Evolutionary conservation across 2,329 filamentous ascomycete species (phyloP).

Genomic region (Colletotrichum lindemuthianum): DNA sequence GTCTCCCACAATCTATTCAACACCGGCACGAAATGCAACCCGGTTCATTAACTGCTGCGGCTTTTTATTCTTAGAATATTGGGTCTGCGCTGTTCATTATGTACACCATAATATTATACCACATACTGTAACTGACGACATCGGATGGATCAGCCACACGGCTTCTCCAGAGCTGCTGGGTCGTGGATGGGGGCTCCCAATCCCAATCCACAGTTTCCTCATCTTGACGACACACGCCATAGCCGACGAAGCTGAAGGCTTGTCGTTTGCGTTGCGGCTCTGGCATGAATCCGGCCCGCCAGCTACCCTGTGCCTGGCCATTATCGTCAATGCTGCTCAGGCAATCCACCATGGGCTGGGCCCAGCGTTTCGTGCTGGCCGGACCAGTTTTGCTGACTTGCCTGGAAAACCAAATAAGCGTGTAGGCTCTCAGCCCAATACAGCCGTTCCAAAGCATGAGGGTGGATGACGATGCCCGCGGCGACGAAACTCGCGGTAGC

Average conservation of each 20-base stretch:
- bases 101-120: too few species aligned
- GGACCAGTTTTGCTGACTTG: slow-evolving; percentile 12
- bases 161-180: slow-evolving; percentile 20
- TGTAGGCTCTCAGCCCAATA: neutral
- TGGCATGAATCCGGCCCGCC: slow-evolving; percentile 31
- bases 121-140: slow-evolving; percentile 27
- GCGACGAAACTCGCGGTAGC: slow-evolving; percentile 13
- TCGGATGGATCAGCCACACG: slow-evolving; percentile 25
- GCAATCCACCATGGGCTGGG: slow-evolving; percentile 20
- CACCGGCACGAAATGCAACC: slow-evolving; percentile 17
- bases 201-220: slow-evolving; percentile 19
- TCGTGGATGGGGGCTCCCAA: neutral
- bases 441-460: slow-evolving; percentile 27
- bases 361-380: slow-evolving; percentile 19
- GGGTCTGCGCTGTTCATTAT: slow-evolving; percentile 3
- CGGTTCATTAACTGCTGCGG: slow-evolving; percentile 1
- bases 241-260: neutral
- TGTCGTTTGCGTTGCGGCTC: slow-evolving; percentile 28
- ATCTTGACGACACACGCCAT: slow-evolving; percentile 23
- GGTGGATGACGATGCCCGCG: slow-evolving; percentile 26
- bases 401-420: slow-evolving; percentile 10
- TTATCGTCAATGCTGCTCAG: slow-evolving; percentile 29
- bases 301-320: slow-evolving; percentile 12
- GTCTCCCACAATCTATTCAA: slow-evolving; percentile 25
- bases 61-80: slow-evolving; percentile 33